Conservation (phyloP, 2,329 filamentous ascomycete species). For the Bipolaris bicolor region DNA sequence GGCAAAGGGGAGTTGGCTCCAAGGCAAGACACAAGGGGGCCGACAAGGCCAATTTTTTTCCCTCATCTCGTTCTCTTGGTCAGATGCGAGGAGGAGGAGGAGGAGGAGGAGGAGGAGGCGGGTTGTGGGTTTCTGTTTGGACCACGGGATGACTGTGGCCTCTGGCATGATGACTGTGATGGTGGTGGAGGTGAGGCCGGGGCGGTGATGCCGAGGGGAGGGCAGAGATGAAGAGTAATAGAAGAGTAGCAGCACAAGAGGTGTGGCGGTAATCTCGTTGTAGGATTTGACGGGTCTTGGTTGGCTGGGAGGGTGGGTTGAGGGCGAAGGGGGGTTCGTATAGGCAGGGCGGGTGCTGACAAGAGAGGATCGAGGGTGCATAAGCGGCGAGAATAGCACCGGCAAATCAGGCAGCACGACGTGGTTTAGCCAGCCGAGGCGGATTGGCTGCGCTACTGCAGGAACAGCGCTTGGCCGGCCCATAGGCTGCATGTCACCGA, state of each 20-base stretch:
- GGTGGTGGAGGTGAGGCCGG: too few relatives aligned
- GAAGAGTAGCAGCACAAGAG: too few relatives aligned
- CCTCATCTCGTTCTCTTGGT: background rate
- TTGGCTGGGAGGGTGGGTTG: background rate
- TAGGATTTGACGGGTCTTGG: background rate
- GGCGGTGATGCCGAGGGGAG: too few relatives aligned
- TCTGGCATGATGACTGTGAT: background rate
- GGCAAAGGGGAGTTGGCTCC: background rate
- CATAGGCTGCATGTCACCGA: slow-evolving; percentile 8
- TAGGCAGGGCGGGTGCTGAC: background rate
- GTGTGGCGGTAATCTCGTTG: background rate
- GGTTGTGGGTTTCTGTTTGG: background rate
- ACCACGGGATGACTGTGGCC: background rate
- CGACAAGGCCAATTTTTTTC: background rate
- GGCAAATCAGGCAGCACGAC: slow-evolving; percentile 3
- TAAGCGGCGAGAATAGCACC: slow-evolving; percentile 9
- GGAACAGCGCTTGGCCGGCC: slow-evolving; percentile 13
- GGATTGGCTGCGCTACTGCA: slow-evolving; percentile 14
- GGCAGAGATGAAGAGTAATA: too few relatives aligned
- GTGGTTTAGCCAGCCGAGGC: slow-evolving; percentile 6
- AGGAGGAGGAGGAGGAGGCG: background rate
- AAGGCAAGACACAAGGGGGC: background rate
- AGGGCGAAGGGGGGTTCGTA: too few relatives aligned
- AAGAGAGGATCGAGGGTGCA: slow-evolving; percentile 4
- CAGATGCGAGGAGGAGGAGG: background rate